These are phyloP conservation scores for Coelastrella sp. DNA, from an alignment of 139 green algal species.

Conservation along the genomic window DNA sequence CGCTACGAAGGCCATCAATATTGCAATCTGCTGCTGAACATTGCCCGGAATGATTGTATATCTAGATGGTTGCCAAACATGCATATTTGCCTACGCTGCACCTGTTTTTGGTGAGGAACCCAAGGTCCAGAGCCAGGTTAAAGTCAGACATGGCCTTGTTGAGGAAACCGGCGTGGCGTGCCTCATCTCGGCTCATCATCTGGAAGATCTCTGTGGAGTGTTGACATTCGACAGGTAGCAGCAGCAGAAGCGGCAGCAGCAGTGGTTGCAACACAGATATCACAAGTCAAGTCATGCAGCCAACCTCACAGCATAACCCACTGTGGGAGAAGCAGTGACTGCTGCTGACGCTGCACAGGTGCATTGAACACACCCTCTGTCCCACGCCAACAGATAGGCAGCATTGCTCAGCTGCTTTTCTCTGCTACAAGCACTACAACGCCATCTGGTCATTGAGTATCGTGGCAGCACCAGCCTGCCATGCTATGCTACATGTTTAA, in stretches of 20 bases:
- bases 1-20: background rate
- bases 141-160: slow-evolving; percentile 98
- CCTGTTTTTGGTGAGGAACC: slow-evolving; percentile 96
- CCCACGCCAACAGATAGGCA: no score
- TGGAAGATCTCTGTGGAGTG: slow-evolving; percentile 90
- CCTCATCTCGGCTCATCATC: slow-evolving; percentile 96
- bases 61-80: background rate
- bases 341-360: background rate
- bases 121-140: slow-evolving; percentile 94
- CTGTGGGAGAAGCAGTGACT: background rate
- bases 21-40: background rate
- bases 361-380: no score
- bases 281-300: background rate
- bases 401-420: background rate
- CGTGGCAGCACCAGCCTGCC: background rate
- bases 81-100: slow-evolving; percentile 70
- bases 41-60: background rate
- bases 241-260: background rate
- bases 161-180: slow-evolving; percentile 94
- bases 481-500: background rate
- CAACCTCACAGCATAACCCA: no score
- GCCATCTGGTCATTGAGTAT: no score
- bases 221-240: background rate
- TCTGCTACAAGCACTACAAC: background rate
- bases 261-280: background rate